Conservation (phyloP, 805 yeast genomes). For the Blastobotrys muscicola region DNA sequence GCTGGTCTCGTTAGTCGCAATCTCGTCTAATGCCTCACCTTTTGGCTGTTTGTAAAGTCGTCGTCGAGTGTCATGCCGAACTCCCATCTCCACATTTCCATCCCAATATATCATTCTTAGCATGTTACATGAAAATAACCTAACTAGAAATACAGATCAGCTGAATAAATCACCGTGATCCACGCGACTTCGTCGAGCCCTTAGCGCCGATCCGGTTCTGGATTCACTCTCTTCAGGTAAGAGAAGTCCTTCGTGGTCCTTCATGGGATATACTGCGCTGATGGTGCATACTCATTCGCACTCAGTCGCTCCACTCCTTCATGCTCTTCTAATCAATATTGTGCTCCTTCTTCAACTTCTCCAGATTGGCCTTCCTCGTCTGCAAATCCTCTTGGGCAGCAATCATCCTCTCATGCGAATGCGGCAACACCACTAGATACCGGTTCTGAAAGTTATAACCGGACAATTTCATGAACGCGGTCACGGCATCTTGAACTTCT, state of each 20-base stretch:
- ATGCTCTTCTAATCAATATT: constrained; percentile 13
- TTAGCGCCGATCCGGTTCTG: too few relatives aligned
- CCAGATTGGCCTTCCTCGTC: constrained; percentile 21
- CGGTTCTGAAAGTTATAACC: constrained; percentile 54
- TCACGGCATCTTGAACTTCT: constrained; percentile 37
- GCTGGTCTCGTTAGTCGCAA: not conserved
- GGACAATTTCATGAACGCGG: constrained; percentile 45
- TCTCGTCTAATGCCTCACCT: not conserved
- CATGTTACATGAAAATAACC: too few relatives aligned
- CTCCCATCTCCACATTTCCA: not conserved
- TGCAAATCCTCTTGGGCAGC: constrained; percentile 25
- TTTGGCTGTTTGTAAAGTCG: not conserved
- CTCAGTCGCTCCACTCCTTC: too few relatives aligned
- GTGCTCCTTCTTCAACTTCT: constrained; percentile 20
- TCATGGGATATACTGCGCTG: too few relatives aligned
- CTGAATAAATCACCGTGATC: too few relatives aligned
- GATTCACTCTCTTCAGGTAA: too few relatives aligned
- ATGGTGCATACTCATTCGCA: too few relatives aligned
- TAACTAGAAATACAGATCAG: not conserved
- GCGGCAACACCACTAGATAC: constrained; percentile 44
- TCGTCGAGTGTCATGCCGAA: not conserved
- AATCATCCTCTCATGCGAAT: constrained; percentile 34
- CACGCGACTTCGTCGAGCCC: too few relatives aligned
- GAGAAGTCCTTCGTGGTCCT: too few relatives aligned
- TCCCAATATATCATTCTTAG: too few relatives aligned